phyloP scores from a whole-genome alignment of 768 basidiomycete species.

The Boletus vinaceobasis region DNA sequence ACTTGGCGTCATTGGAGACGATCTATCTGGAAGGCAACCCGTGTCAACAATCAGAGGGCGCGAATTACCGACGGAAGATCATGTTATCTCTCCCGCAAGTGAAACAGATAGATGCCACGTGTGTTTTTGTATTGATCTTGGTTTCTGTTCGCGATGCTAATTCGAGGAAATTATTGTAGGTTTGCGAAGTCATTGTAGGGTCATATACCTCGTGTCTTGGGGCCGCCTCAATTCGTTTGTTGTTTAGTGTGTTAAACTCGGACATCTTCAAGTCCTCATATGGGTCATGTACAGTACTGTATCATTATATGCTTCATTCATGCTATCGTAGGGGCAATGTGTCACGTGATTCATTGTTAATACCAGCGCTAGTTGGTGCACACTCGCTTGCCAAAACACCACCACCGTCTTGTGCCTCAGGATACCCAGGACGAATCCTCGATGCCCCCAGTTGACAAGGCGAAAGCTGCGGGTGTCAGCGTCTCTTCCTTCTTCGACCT shows the following conservation, averaged over 20 bases:
- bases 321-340: neutral
- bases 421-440: constrained; percentile 4
- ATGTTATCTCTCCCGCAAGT: constrained; percentile 85
- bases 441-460: constrained; percentile 51
- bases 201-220: constrained; percentile 60
- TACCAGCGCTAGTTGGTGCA: neutral
- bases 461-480: constrained; percentile 67
- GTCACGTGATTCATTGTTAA: constrained; percentile 10
- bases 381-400: no score
- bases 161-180: neutral
- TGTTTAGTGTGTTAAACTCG: constrained; percentile 32
- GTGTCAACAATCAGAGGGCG: constrained; percentile 74
- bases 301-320: neutral
- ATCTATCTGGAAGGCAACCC: constrained; percentile 96
- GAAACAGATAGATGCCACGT: constrained; percentile 96
- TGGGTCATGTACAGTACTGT: neutral
- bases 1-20: constrained; percentile 67
- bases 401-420: neutral
- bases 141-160: neutral
- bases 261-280: neutral
- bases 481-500: constrained; percentile 80
- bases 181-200: constrained; percentile 79
- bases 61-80: constrained; percentile 83
- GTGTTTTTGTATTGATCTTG: constrained; percentile 34
- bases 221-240: constrained; percentile 32